Conservation (phyloP, 208 protist genomes). For the Naegleria lovaniensis region DNA sequence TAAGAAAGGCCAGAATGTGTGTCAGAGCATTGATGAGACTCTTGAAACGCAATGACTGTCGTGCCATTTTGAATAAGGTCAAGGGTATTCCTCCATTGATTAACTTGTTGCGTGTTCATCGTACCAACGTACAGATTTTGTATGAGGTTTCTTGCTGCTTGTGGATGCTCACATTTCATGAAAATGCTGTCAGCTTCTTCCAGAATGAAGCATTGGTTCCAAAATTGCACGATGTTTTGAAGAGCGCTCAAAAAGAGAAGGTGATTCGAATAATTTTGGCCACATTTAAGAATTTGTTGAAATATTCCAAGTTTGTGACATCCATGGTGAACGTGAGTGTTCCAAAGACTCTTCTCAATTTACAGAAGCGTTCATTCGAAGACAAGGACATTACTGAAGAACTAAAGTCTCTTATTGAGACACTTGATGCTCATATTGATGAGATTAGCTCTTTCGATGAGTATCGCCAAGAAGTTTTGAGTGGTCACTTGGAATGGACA, state of each 20-base stretch:
- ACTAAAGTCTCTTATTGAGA: constrained; percentile 54
- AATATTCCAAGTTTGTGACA: background rate
- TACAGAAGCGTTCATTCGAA: constrained; percentile 71
- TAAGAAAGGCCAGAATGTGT: constrained; percentile 15
- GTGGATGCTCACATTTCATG: background rate
- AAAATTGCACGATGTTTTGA: constrained; percentile 17
- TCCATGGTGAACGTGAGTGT: background rate
- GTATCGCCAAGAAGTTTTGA: constrained; percentile 78
- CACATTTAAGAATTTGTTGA: constrained; percentile 18
- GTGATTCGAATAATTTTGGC: background rate
- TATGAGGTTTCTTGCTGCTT: constrained; percentile 14
- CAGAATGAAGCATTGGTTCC: background rate
- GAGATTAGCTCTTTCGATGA: constrained; percentile 76
- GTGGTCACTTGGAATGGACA: constrained; percentile 73
- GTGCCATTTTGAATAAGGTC: background rate
- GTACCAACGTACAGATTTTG: background rate
- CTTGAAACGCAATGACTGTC: background rate
- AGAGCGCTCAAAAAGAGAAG: constrained; percentile 20
- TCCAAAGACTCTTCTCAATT: constrained; percentile 60
- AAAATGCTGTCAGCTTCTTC: background rate
- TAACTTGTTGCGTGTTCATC: background rate
- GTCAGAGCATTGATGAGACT: background rate
- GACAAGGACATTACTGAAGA: constrained; percentile 74
- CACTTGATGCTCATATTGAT: constrained; percentile 74
- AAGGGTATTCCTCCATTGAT: background rate